These are phyloP conservation scores for Royoungia palumana DNA, from an alignment of 768 basidiomycete species.

Conservation along the genomic window DNA sequence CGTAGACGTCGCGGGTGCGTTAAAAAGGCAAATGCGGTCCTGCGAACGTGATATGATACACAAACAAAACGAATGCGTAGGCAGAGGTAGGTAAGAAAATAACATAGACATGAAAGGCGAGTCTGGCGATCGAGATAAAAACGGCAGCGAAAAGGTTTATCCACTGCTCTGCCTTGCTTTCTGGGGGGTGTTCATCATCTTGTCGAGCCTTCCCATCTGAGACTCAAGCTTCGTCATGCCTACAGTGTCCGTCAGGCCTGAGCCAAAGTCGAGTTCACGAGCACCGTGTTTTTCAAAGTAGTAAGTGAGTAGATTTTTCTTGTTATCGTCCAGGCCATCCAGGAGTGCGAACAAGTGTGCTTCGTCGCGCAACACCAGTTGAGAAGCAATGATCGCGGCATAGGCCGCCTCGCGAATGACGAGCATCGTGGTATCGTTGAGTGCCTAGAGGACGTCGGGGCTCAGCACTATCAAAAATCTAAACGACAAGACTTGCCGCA, in stretches of 20 bases:
- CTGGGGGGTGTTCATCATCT: conserved; percentile 71
- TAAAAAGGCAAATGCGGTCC: conserved; percentile 3
- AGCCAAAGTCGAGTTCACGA: conserved; percentile 44
- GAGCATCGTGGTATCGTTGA: conserved; percentile 70
- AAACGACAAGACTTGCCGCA: conserved; percentile 42
- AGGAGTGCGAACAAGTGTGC: conserved; percentile 77
- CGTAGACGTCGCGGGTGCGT: conserved; percentile 3
- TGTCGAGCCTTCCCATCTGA: conserved; percentile 78
- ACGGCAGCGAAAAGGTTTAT: neutral
- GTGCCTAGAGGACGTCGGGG: conserved; percentile 42
- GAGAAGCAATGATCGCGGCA: conserved; percentile 77
- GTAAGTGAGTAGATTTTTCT: conserved; percentile 87
- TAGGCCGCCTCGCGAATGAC: conserved; percentile 83
- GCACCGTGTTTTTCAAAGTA: conserved; percentile 86
- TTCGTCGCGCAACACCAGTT: conserved; percentile 79
- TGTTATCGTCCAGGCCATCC: conserved; percentile 81
- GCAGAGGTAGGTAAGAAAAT: neutral
- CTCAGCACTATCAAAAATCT: neutral
- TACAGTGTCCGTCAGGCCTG: conserved; percentile 31
- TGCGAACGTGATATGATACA: conserved; percentile 10
- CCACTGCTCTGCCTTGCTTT: conserved; percentile 22
- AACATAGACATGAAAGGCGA: conserved; percentile 1
- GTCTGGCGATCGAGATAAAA: neutral
- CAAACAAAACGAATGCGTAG: conserved; percentile 16
- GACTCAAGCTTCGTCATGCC: conserved; percentile 72